A percentile compares a stretch with the other conserved stretches of the same genome.
phyloP scores from a whole-genome alignment of 768 basidiomycete genomes.

The Termitomyces sp. region DNA sequence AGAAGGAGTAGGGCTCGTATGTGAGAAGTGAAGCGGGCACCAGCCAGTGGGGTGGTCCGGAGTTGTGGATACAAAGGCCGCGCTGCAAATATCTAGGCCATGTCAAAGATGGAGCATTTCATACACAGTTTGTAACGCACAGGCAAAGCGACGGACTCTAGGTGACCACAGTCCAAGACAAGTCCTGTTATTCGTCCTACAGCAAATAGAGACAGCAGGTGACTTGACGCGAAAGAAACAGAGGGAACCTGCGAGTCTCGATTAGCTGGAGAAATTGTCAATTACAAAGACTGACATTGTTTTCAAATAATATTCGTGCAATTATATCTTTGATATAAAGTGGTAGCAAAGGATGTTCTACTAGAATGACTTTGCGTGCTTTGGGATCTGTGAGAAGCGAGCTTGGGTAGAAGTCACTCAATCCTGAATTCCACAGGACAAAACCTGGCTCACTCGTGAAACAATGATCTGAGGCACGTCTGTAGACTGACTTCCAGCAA shows the following conservation, averaged over 20 bases:
- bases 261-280: not conserved
- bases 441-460: conserved; percentile 64
- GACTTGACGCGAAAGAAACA: conserved; percentile 88
- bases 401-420: conserved; percentile 34
- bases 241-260: conserved; percentile 69
- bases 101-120: not conserved
- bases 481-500: conserved; percentile 68
- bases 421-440: not conserved
- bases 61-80: conserved; percentile 82
- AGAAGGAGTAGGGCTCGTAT: conserved; percentile 76
- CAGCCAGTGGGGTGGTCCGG: conserved; percentile 83
- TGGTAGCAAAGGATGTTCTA: conserved; percentile 88
- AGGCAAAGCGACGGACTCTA: conserved; percentile 85
- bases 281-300: conserved; percentile 53
- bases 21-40: conserved; percentile 73
- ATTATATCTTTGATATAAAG: conserved; percentile 84
- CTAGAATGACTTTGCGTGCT: conserved; percentile 87
- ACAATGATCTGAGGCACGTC: conserved; percentile 67
- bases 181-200: conserved; percentile 89
- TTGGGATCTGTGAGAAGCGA: conserved; percentile 93
- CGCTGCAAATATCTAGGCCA: conserved; percentile 76
- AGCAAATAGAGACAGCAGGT: conserved; percentile 79
- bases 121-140: conserved; percentile 40
- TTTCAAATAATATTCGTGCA: conserved; percentile 83
- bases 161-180: conserved; percentile 88